Evolutionary conservation across 1,284 basidiomycete genomes (phyloP).

Genomic region (Testicularia cyperi): DNA sequence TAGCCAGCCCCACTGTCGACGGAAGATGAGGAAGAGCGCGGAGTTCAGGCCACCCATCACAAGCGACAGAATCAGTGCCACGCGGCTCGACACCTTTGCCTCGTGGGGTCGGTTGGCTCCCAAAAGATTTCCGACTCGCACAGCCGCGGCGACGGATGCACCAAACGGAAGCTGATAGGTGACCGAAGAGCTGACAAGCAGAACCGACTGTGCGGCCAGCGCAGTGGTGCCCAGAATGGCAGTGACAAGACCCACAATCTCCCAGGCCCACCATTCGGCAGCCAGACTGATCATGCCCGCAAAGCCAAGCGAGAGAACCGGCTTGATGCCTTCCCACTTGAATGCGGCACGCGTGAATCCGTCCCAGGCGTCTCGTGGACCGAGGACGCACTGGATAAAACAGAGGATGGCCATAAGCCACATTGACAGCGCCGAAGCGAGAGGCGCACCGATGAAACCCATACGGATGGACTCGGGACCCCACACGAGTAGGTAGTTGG

Average conservation of each 20-base stretch:
- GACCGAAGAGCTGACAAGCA: conserved; percentile 72
- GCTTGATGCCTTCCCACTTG: conserved; percentile 36
- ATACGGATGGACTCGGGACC: conserved; percentile 64
- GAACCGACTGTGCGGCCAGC: conserved; percentile 69
- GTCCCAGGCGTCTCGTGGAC: conserved; percentile 79
- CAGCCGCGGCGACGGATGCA: conserved; percentile 76
- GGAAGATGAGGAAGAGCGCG: conserved; percentile 71
- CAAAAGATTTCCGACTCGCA: conserved; percentile 69
- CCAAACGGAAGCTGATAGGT: conserved; percentile 84
- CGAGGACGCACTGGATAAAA: conserved; percentile 62
- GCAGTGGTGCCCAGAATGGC: conserved; percentile 60
- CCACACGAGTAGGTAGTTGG: conserved; percentile 77
- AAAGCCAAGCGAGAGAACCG: conserved; percentile 45
- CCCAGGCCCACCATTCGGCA: conserved; percentile 91
- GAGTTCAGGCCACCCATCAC: conserved; percentile 62
- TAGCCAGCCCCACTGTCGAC: conserved; percentile 74
- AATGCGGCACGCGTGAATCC: conserved; percentile 67
- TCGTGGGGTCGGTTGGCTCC: conserved; percentile 58
- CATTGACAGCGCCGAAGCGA: conserved; percentile 84
- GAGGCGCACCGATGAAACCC: conserved; percentile 89
- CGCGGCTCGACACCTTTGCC: conserved; percentile 55
- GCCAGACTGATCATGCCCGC: conserved; percentile 68
- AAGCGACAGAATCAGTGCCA: conserved; percentile 44
- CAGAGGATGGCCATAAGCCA: conserved; percentile 70
- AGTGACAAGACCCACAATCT: conserved; percentile 65